Evolutionary conservation across 768 basidiomycete genomes (phyloP).

Genomic region (Lentinula edodes): DNA sequence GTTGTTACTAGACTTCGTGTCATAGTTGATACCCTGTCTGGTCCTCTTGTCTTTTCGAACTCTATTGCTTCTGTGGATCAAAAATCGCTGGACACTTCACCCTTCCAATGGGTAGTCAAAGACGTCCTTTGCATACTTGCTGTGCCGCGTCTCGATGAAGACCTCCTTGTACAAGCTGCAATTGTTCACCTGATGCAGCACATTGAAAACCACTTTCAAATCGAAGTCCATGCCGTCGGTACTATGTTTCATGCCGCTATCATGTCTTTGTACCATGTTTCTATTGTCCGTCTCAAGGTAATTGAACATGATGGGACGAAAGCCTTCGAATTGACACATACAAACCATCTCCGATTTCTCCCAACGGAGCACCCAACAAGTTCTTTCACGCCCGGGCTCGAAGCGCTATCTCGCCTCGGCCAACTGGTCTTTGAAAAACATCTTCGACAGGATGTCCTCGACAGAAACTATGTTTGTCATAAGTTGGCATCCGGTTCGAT

Average conservation of each 20-base stretch:
- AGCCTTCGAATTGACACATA: not conserved
- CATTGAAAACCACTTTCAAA: no score
- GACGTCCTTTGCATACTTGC: not conserved
- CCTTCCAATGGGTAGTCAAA: not conserved
- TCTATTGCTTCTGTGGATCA: not conserved
- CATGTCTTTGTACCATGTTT: not conserved
- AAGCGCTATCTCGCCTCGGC: not conserved
- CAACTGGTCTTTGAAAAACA: not conserved
- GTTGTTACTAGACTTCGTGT: not conserved
- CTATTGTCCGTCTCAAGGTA: not conserved
- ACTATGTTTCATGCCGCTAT: not conserved
- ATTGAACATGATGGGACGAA: not conserved
- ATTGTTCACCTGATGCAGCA: no score
- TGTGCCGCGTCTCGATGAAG: not conserved
- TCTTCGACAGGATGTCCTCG: not conserved
- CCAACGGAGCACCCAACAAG: not conserved
- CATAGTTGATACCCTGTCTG: not conserved
- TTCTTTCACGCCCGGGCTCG: not conserved
- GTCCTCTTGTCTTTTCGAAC: not conserved
- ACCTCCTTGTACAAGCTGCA: not conserved
- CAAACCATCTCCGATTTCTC: not conserved
- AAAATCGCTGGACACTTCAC: not conserved
- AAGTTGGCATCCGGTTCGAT: not conserved
- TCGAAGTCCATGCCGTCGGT: not conserved
- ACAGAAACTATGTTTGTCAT: not conserved